Evolutionary conservation across 257 asterid genomes (phyloP).

Genomic region (Euphrasia confusa): DNA sequence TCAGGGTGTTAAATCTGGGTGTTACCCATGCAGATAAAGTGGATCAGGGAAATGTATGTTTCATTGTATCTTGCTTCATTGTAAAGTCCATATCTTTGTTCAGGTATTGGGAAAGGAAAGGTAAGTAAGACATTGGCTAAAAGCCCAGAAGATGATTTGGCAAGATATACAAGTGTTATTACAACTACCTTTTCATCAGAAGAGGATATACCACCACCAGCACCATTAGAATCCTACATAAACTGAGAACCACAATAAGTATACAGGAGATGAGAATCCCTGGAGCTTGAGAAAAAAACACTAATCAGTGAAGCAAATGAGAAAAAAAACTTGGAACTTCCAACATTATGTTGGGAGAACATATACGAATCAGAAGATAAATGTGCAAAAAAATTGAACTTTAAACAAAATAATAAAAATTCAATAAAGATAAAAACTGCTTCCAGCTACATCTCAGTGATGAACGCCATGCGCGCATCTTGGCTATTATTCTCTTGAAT

Average conservation of each 20-base stretch:
- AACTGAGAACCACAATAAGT: slow-evolving; percentile 15
- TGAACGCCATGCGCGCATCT: neutral
- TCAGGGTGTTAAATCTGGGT: neutral
- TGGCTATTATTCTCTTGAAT: neutral
- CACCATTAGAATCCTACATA: slow-evolving; percentile 39
- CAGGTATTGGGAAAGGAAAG: neutral
- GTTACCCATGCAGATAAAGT: neutral
- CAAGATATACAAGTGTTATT: too few species aligned
- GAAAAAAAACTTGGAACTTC: slow-evolving; percentile 7
- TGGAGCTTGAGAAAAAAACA: neutral
- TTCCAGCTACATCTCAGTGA: neutral
- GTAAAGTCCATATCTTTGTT: slow-evolving; percentile 6
- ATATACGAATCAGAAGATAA: neutral
- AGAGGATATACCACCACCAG: slow-evolving; percentile 39
- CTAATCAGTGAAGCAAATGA: slow-evolving; percentile 1
- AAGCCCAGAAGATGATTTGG: neutral
- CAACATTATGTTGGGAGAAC: slow-evolving; percentile 1
- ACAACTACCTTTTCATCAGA: slow-evolving; percentile 45
- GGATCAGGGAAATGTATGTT: neutral
- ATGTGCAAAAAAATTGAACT: slow-evolving; percentile 1
- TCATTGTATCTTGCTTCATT: neutral
- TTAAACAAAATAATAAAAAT: slow-evolving; percentile 9
- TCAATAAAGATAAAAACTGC: slow-evolving; percentile 6
- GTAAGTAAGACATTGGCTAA: neutral
- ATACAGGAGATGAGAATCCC: slow-evolving; percentile 10